phyloP scores from a whole-genome alignment of 1,284 basidiomycete genomes.

The Sphaerobolus stellatus region DNA sequence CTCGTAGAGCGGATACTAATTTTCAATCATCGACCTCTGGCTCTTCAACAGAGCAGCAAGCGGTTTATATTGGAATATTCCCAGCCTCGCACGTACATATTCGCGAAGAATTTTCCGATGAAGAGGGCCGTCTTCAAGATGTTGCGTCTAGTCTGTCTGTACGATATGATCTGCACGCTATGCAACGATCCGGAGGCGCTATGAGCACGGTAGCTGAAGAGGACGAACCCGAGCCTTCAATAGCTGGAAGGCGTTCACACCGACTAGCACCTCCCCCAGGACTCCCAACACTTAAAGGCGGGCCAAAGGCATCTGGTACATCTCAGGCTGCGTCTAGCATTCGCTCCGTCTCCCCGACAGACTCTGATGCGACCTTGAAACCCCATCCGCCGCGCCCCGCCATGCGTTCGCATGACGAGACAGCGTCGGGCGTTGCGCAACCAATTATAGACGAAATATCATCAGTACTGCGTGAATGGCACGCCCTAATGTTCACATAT shows the following conservation, averaged over 20 bases:
- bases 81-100: constrained; percentile 89
- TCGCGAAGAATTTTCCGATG: constrained; percentile 86
- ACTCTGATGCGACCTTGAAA: constrained; percentile 58
- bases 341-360: constrained; percentile 62
- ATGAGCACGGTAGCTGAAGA: constrained; percentile 74
- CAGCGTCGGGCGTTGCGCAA: constrained; percentile 75
- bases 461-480: constrained; percentile 94
- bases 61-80: constrained; percentile 96
- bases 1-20: constrained; percentile 68
- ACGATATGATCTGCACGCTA: constrained; percentile 12
- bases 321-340: constrained; percentile 45
- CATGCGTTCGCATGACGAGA: constrained; percentile 91
- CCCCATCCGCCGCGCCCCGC: constrained; percentile 90
- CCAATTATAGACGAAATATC: constrained; percentile 98
- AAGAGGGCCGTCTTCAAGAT: constrained; percentile 80
- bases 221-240: constrained; percentile 53
- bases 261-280: constrained; percentile 71
- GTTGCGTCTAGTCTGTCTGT: constrained; percentile 48
- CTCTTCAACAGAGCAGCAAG: constrained; percentile 70
- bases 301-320: constrained; percentile 57
- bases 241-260: constrained; percentile 52
- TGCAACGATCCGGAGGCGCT: constrained; percentile 45
- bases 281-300: constrained; percentile 68
- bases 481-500: constrained; percentile 88
- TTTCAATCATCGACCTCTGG: constrained; percentile 53